A percentile compares a stretch with the other conserved stretches of the same genome.
Evolutionary conservation across 1,139 yeast genomes (phyloP).

Genomic region (Yamadazyma conglobata): DNA sequence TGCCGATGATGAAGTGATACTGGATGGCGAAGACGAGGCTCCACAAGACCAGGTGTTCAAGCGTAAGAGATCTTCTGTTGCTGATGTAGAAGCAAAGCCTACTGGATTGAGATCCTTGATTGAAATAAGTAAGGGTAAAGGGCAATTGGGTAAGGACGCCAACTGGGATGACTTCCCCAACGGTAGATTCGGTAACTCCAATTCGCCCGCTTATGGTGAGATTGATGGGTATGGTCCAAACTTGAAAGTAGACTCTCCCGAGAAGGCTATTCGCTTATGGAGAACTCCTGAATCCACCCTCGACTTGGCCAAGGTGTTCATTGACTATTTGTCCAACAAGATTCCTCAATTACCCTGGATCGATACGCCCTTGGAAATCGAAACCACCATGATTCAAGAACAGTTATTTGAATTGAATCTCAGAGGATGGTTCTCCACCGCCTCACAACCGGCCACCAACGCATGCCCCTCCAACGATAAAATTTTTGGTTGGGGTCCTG

Average conservation of each 20-base stretch:
- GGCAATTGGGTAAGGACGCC: slow-evolving; percentile 84
- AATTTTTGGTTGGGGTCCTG: slow-evolving; percentile 97
- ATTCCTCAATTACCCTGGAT: slow-evolving; percentile 89
- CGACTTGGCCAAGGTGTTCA: slow-evolving; percentile 69
- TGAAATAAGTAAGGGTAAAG: slow-evolving; percentile 81
- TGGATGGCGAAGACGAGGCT: slow-evolving; percentile 18
- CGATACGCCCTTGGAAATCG: slow-evolving; percentile 78
- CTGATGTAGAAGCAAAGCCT: slow-evolving; percentile 25
- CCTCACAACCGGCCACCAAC: slow-evolving; percentile 93
- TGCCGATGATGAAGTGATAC: slow-evolving; percentile 24
- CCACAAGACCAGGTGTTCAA: slow-evolving; percentile 11
- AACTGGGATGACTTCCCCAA: slow-evolving; percentile 99
- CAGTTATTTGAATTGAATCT: slow-evolving; percentile 76
- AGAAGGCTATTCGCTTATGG: slow-evolving; percentile 73
- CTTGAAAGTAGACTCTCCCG: slow-evolving; percentile 65
- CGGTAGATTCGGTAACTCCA: slow-evolving; percentile 95
- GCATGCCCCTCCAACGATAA: slow-evolving; percentile 74
- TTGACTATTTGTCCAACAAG: slow-evolving; percentile 70
- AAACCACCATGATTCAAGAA: slow-evolving; percentile 90
- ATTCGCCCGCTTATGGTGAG: slow-evolving; percentile 97
- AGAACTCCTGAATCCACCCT: slow-evolving; percentile 65
- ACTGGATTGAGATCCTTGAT: slow-evolving; percentile 52
- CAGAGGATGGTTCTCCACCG: slow-evolving; percentile 77
- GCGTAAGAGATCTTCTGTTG: slow-evolving; percentile 45
- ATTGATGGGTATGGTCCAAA: slow-evolving; percentile 97